phyloP scores from a whole-genome alignment of 352 stramenopile genomes.

The Phytophthora europaea region DNA sequence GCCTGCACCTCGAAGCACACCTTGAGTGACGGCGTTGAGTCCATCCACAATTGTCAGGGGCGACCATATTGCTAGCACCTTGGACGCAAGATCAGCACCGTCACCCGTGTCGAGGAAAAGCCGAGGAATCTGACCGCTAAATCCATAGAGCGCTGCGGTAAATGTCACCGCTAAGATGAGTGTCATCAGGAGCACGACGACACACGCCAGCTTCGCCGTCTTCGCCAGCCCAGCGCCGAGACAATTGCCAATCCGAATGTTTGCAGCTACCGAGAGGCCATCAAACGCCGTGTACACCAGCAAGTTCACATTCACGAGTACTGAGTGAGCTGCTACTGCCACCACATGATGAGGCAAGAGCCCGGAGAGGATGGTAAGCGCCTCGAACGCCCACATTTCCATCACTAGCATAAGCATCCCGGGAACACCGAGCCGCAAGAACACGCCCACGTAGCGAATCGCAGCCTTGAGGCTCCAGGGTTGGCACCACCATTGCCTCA shows the following conservation, averaged over 20 bases:
- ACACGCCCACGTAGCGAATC: slow-evolving; percentile 39
- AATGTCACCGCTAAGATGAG: slow-evolving; percentile 35
- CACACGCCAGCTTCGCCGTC: slow-evolving; percentile 50
- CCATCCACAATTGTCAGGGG: slow-evolving; percentile 58
- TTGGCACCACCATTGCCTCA: slow-evolving; percentile 47
- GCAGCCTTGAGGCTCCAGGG: slow-evolving; percentile 46
- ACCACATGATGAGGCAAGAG: slow-evolving; percentile 57
- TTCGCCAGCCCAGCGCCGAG: slow-evolving; percentile 48
- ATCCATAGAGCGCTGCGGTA: slow-evolving; percentile 24
- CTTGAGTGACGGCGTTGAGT: slow-evolving; percentile 59
- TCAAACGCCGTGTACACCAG: slow-evolving; percentile 68
- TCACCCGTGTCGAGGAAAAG: slow-evolving; percentile 50
- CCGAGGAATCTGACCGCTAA: slow-evolving; percentile 32
- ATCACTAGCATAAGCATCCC: slow-evolving; percentile 68
- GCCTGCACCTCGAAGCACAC: slow-evolving; percentile 70
- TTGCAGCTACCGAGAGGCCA: slow-evolving; percentile 58
- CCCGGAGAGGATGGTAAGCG: slow-evolving; percentile 55
- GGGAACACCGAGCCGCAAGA: slow-evolving; percentile 56
- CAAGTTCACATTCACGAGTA: slow-evolving; percentile 65
- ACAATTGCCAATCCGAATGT: slow-evolving; percentile 67
- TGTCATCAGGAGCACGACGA: slow-evolving; percentile 37
- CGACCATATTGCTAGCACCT: slow-evolving; percentile 49
- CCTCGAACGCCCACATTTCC: slow-evolving; percentile 72
- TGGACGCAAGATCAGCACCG: slow-evolving; percentile 41
- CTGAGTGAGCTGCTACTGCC: slow-evolving; percentile 60